A percentile compares a stretch with the other conserved stretches of the same genome.
These are phyloP conservation scores for Rhynchosporium graminicola DNA, from an alignment of 2,329 filamentous ascomycete species.

Conservation along the genomic window DNA sequence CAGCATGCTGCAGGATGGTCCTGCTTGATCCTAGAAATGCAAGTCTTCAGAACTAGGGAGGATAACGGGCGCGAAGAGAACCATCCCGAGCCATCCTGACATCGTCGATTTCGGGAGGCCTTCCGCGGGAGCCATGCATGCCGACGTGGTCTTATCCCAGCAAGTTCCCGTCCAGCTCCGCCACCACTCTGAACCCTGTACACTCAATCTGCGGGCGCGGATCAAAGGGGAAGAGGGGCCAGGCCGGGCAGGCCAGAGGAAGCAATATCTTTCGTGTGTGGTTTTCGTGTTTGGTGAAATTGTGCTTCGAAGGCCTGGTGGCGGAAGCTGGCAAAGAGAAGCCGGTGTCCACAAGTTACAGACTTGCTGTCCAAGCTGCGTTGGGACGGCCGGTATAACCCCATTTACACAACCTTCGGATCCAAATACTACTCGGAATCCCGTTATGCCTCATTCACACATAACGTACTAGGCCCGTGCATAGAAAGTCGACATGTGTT, in stretches of 20 bases:
- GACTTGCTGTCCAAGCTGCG: not conserved
- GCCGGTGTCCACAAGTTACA: constrained; percentile 1
- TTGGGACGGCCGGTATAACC: no score
- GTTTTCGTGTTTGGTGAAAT: no score
- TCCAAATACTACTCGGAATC: not conserved
- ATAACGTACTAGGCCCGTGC: not conserved
- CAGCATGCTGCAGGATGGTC: not conserved
- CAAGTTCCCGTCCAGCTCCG: constrained; percentile 10
- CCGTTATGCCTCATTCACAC: not conserved
- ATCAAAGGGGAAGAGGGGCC: constrained; percentile 3
- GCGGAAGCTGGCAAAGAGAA: constrained; percentile 10
- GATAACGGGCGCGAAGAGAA: constrained; percentile 1
- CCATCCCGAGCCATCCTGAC: not conserved
- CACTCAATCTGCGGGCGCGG: not conserved
- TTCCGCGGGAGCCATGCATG: constrained; percentile 16
- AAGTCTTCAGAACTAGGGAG: constrained; percentile 8
- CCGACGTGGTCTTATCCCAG: constrained; percentile 14
- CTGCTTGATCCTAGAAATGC: constrained; percentile 12
- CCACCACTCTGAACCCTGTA: constrained; percentile 13
- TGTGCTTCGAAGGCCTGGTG: not conserved
- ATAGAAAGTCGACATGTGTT: not conserved
- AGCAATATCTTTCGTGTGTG: no score
- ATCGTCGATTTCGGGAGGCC: constrained; percentile 8
- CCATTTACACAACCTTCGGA: not conserved
- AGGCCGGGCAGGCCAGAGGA: not conserved